A percentile compares a stretch with the other conserved stretches of the same genome.
Conservation (phyloP, 1,284 basidiomycete species). For the Papiliotrema fonsecae region DNA sequence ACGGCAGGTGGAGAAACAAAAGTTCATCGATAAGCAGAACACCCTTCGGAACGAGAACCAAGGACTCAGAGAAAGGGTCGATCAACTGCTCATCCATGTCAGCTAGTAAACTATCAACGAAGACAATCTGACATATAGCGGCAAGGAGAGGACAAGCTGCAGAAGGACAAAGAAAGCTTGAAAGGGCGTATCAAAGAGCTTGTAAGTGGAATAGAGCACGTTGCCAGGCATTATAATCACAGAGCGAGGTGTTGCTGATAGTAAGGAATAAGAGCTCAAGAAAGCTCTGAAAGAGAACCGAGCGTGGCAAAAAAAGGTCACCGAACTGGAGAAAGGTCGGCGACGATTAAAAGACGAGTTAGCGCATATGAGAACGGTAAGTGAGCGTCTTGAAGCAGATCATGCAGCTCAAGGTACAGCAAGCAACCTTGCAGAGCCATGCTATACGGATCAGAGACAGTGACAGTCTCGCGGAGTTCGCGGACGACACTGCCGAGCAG, state of each 20-base stretch:
- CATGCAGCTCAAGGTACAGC: too few relatives aligned
- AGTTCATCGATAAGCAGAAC: constrained; percentile 1
- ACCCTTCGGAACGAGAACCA: background rate
- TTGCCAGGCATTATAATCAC: background rate
- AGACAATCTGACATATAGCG: too few relatives aligned
- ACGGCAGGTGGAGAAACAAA: constrained; percentile 1
- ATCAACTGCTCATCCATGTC: too few relatives aligned
- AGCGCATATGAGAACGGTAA: background rate
- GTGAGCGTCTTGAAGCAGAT: background rate
- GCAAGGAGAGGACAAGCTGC: background rate
- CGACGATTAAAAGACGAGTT: background rate
- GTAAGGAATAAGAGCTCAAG: background rate
- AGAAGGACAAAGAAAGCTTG: constrained; percentile 10
- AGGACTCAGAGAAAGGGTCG: background rate
- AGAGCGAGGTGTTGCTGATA: too few relatives aligned
- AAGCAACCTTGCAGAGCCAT: too few relatives aligned
- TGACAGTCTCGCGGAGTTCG: too few relatives aligned
- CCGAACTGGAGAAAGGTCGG: background rate
- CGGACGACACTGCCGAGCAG: background rate
- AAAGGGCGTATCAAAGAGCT: constrained; percentile 10
- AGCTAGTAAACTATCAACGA: too few relatives aligned
- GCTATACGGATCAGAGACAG: too few relatives aligned
- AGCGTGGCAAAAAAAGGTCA: constrained; percentile 3
- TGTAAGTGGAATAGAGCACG: too few relatives aligned
- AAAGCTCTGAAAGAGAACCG: background rate